Percentiles rank a stretch among this genome's conserved stretches.
Conservation (phyloP, 2,329 filamentous ascomycete species). For the Waltergamsia citrina region DNA sequence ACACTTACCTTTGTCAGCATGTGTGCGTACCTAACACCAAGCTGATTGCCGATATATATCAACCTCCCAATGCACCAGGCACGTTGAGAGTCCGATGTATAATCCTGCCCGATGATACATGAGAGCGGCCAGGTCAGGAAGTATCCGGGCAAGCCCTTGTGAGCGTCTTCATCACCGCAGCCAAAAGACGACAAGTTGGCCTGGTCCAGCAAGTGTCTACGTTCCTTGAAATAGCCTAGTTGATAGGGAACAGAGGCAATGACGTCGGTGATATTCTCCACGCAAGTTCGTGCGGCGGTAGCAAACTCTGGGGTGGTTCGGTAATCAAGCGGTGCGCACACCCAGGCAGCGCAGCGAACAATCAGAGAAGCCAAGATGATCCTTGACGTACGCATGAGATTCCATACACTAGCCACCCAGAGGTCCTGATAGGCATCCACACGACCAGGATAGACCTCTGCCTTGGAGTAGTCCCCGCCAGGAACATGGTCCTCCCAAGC, state of each 20-base stretch:
- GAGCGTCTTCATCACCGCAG: conserved; percentile 37
- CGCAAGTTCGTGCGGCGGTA: conserved; percentile 38
- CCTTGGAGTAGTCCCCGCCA: conserved; percentile 38
- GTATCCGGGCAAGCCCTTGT: conserved; percentile 48
- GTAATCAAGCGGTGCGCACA: conserved; percentile 51
- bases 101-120: conserved; percentile 45
- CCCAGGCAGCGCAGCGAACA: conserved; percentile 51
- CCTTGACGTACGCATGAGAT: conserved; percentile 42
- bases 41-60: conserved; percentile 40
- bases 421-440: conserved; percentile 51
- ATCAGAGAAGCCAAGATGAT: conserved; percentile 45
- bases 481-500: conserved; percentile 45
- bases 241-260: conserved; percentile 53
- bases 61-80: conserved; percentile 45
- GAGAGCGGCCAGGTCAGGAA: conserved; percentile 51
- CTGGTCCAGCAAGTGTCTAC: conserved; percentile 27
- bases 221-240: conserved; percentile 46
- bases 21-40: conserved; percentile 50
- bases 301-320: conserved; percentile 54
- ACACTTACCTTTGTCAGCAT: conserved; percentile 41
- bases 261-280: conserved; percentile 46
- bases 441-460: conserved; percentile 50
- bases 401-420: conserved; percentile 49
- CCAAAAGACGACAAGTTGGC: conserved; percentile 34
- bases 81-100: conserved; percentile 47